Evolutionary conservation across 2,329 filamentous ascomycete species (phyloP), one percentile per base, ranked within the genome.

Genomic region (Verticillium isaacii): DNA sequence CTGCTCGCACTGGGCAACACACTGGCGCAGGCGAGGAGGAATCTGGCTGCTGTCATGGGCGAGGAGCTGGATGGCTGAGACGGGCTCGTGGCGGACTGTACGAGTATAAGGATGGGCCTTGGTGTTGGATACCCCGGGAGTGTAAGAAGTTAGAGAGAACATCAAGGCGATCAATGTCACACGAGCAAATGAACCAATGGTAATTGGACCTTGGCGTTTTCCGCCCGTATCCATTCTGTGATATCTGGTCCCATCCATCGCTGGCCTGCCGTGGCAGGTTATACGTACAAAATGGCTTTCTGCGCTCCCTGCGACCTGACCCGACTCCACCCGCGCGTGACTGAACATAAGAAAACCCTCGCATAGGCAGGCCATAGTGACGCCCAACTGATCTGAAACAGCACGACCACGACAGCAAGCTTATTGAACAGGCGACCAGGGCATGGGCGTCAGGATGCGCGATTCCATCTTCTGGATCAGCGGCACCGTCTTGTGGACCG

Each of bases 391-490:
- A 14, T 11, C 6, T 36, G 19, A 25, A 11, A 23, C 9, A 25
- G 45, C 11, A 52, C 45, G 19, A 25, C n/a, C 11, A 52, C 45
- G 19, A 25, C n/a, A 50, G n/a, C 61, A 58, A 56, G 23, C 25
- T 34, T 83, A 97, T 65, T 89, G 89, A 64, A 97, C 92, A 4
- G 95, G 93, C 65, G 92, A 97, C 95, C 95, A 99, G 9, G 93
- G 91, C 89, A 97, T 93, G 14, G 95, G 92, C 64, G 98, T 89
- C 72, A 99, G 76, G 70, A 99, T 93, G 69, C 91, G 85, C 72
- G 92, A 96, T 85, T 95, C 92, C 95, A 99, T 99, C 62, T 82
- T 88, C 80, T 97, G 93, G 70, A 99, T 99, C 66, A 99, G 83
- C 36, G 95, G 95, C 56, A 99, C 95, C 1, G 95, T 99, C 85